These are phyloP conservation scores for Monosporascus ibericus DNA, from an alignment of 2,329 filamentous ascomycete genomes.

Conservation along the genomic window DNA sequence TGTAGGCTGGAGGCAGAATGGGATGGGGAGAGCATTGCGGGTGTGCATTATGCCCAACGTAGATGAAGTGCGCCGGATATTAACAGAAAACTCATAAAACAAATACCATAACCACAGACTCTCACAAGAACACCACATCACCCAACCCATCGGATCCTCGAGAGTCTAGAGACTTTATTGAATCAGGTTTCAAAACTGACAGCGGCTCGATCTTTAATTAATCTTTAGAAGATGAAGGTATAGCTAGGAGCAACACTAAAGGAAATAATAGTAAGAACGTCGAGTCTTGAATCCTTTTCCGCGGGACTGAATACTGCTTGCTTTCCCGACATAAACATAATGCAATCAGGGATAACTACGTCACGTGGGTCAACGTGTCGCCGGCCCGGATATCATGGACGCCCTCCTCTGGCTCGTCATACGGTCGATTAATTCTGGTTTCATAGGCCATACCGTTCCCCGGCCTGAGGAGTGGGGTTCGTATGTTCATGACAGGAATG, in stretches of 20 bases:
- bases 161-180: constrained; percentile 20
- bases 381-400: constrained; percentile 18
- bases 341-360: constrained; percentile 24
- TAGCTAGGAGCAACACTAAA: constrained; percentile 39
- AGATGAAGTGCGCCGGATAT: too few relatives aligned
- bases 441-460: not conserved
- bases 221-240: constrained; percentile 28
- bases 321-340: constrained; percentile 31
- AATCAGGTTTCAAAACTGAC: constrained; percentile 37
- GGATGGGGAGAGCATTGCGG: too few relatives aligned
- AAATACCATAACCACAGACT: too few relatives aligned
- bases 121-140: too few relatives aligned
- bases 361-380: constrained; percentile 12
- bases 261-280: constrained; percentile 37
- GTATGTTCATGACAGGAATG: not conserved
- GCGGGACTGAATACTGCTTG: constrained; percentile 29
- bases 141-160: too few relatives aligned
- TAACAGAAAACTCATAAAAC: too few relatives aligned
- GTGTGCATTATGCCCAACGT: too few relatives aligned
- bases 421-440: constrained; percentile 1
- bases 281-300: constrained; percentile 21
- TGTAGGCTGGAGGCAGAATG: too few relatives aligned
- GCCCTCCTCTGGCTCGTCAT: constrained; percentile 13
- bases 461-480: not conserved
- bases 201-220: constrained; percentile 33